Evolutionary conservation across 2,329 filamentous ascomycete species (phyloP), one percentile per base, ranked within the genome.

Genomic region (Macrophomina pseudophaseolina): DNA sequence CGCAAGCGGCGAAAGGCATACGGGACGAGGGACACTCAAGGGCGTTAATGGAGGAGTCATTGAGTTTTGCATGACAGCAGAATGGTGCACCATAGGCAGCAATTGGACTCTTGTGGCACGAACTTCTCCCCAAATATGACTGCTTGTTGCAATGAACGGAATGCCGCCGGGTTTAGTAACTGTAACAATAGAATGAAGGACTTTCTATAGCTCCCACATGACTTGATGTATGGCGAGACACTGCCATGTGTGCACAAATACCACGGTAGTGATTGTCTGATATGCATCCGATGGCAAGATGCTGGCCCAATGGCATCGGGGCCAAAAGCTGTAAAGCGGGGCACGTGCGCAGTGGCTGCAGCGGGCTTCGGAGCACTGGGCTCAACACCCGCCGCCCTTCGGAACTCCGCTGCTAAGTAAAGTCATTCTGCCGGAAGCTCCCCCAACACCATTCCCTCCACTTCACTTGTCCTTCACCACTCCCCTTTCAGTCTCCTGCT

Each of bases 371-470:
- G 28, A 16, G 46, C 58, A 30, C 58, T 42, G 30, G 18, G 53
- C 54, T 59, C 53, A 66, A 56, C 64, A 58, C 54, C 51, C 56
- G 56, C 38, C 54, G 54, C 56, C 44, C 32, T 62, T 62, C 58
- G 58, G 64, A 48, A 49, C 51, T 65, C 60, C 60, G 60, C 60
- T 28, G 60, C 46, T 51, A 33, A 64, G 46, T 44, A 64, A 64
- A 64, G 60, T 44, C 49, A 53, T 53, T 9, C 49, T 33, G 60
- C 40, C 11, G 35, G 33, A 63, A 63, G 59, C 59, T 63, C 44
- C 60, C 58, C 53, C 63, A 65, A 65, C 63, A 65, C 52, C 52
- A 64, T 48, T 48, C 23, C 18, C 16, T 14, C 64, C 46, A 42
- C 53, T 49, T 44, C 64, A 64, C 60, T 32, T 63, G 44, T 40